Evolutionary conservation across 352 stramenopile species (phyloP).

Genomic region (Phytophthora fragariaefolia): DNA sequence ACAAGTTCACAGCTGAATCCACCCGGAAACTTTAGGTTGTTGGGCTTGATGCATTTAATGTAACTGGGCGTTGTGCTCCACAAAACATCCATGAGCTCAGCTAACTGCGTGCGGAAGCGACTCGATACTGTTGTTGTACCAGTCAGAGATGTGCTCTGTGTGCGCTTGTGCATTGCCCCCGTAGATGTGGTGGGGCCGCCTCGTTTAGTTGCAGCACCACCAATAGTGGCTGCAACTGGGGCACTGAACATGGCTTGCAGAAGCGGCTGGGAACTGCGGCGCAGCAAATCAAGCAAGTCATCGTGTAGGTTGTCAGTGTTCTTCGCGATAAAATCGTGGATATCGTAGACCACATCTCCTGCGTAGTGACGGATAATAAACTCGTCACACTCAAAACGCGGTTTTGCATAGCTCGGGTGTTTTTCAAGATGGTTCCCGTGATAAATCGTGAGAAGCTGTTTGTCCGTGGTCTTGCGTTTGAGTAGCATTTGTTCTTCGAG

Average conservation of each 20-base stretch:
- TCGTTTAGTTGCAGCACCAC: conserved; percentile 34
- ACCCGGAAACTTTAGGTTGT: conserved; percentile 92
- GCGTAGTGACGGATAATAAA: conserved; percentile 90
- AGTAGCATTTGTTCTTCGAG: conserved; percentile 90
- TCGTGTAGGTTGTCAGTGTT: conserved; percentile 92
- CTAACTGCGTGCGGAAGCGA: conserved; percentile 80
- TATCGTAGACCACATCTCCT: conserved; percentile 82
- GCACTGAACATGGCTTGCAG: conserved; percentile 62
- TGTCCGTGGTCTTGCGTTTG: conserved; percentile 86
- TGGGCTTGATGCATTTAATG: conserved; percentile 96
- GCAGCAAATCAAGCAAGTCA: conserved; percentile 81
- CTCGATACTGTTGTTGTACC: conserved; percentile 73
- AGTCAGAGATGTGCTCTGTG: conserved; percentile 60
- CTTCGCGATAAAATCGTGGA: conserved; percentile 88
- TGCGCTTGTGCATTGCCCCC: conserved; percentile 36
- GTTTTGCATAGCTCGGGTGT: conserved; percentile 73
- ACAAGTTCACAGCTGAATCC: conserved; percentile 90
- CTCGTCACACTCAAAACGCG: conserved; percentile 82
- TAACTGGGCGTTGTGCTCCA: conserved; percentile 92
- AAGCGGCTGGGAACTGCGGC: conserved; percentile 69
- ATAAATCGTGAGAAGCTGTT: conserved; percentile 86
- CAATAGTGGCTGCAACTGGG: conserved; percentile 16
- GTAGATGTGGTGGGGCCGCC: conserved; percentile 26
- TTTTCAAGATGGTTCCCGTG: conserved; percentile 80
- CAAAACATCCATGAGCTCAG: conserved; percentile 85